A percentile compares a stretch with the other conserved stretches of the same genome.
Evolutionary conservation across 139 green algal species (phyloP).

Genomic region (Prasinococcaceae sp.): DNA sequence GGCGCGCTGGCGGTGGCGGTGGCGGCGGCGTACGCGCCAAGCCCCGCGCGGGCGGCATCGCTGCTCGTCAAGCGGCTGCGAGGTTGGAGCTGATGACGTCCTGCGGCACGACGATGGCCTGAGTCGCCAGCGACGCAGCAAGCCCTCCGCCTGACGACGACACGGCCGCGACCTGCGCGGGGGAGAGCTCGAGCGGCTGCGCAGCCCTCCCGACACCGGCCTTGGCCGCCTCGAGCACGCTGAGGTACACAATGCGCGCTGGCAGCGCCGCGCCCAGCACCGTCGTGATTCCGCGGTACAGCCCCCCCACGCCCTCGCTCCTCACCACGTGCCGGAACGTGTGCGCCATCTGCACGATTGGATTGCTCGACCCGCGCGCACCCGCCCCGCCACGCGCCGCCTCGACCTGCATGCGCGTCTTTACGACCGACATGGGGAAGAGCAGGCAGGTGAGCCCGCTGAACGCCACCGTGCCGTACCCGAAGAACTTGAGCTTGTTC

Average conservation of each 20-base stretch:
- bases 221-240: slow-evolving; percentile 50
- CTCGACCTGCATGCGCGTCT: slow-evolving; percentile 57
- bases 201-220: slow-evolving; percentile 12
- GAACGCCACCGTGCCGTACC: slow-evolving; percentile 63
- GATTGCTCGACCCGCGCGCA: too few relatives aligned
- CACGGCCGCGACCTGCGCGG: slow-evolving; percentile 10
- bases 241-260: slow-evolving; percentile 51
- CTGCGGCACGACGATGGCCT: slow-evolving; percentile 71
- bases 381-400: too few relatives aligned
- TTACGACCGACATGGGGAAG: slow-evolving; percentile 82
- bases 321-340: slow-evolving; percentile 33
- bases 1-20: too few relatives aligned
- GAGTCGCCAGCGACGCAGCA: slow-evolving; percentile 46
- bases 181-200: slow-evolving; percentile 22
- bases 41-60: too few relatives aligned
- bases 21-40: too few relatives aligned
- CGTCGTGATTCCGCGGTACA: slow-evolving; percentile 29
- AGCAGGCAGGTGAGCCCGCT: slow-evolving; percentile 53
- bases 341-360: background rate
- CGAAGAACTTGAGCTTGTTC: slow-evolving; percentile 82
- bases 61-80: too few relatives aligned
- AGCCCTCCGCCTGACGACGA: slow-evolving; percentile 42
- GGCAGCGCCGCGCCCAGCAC: slow-evolving; percentile 13
- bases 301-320: slow-evolving; percentile 59
- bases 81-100: slow-evolving; percentile 65